Evolutionary conservation across 1,284 basidiomycete genomes (phyloP), one percentile per base, ranked within the genome.

Genomic region (Cutaneotrichosporon arboriforme): DNA sequence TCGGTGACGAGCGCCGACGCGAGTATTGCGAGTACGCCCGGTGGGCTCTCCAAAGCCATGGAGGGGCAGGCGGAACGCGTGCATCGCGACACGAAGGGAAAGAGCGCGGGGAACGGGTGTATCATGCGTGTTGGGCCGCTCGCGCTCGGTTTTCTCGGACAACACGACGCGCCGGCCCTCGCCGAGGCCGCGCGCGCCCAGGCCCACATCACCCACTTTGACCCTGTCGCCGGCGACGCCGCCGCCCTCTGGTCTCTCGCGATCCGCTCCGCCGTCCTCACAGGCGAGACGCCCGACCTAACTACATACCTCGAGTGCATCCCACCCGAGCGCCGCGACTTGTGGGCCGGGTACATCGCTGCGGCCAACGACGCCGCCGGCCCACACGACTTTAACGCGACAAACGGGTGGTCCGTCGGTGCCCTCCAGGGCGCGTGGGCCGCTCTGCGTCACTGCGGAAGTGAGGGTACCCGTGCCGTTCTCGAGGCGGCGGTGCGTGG

Each of bases 91-190:
- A 8, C 14, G 1, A 31, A 31, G 7, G 42, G 47, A 9, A 23
- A 33, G 15, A 41, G 41, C 15, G 52, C 26, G 8, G 47, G 47
- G 2, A 54, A 46, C 33, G 47, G 47, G 15, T 21, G 35, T 15
- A 47, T 49, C 9, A 49, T 49, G 52, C 52, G 47, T n/a, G 44
- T 39, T 4, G 47, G 47, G 22, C 52, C 47, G 14, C 41, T 49
- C 13, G 52, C 47, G 8, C 31, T 49, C 0, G 41, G 46, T 1
- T 54, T 35, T 8, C 37, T 54, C 8, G 21, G 12, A 12, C 15
- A 33, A 4, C 23, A 23, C 12, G 42, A 37, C 26, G 26, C 14
- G 21, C 18, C 2, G 3, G 46, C n/a, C 0, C 21, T 35, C n/a
- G 52, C 47, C 1, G 38, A 38, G 5, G 48, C 48, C 1, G 52